A percentile compares a stretch with the other conserved stretches of the same genome.
These are phyloP conservation scores for Phytophthora pluvialis DNA, from an alignment of 352 stramenopile species.

Conservation along the genomic window DNA sequence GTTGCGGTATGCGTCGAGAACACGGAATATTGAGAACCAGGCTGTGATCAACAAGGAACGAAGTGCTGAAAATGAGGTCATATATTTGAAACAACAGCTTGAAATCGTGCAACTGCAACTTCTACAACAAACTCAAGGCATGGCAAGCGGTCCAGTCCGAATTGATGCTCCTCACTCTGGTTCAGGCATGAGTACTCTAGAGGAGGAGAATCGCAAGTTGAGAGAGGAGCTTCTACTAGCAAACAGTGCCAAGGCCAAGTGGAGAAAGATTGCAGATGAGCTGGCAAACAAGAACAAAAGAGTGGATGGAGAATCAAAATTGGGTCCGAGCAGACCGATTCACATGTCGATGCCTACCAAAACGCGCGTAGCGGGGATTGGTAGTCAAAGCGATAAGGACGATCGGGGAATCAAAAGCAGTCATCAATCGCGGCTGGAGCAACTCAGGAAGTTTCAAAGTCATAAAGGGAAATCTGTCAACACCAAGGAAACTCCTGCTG, in stretches of 20 bases:
- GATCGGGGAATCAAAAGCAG: conserved; percentile 55
- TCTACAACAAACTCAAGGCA: conserved; percentile 41
- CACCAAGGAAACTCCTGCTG: conserved; percentile 49
- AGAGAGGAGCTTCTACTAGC: conserved; percentile 29
- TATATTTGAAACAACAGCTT: conserved; percentile 71
- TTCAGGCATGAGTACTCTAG: conserved; percentile 1
- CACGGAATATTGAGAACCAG: conserved; percentile 99
- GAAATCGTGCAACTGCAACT: conserved; percentile 71
- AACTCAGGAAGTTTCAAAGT: conserved; percentile 60
- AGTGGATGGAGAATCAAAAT: conserved; percentile 33
- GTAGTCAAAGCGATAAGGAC: conserved; percentile 32
- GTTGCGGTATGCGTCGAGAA: conserved; percentile 94
- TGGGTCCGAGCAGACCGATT: conserved; percentile 39
- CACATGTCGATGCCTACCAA: conserved; percentile 36
- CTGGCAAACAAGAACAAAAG: conserved; percentile 35
- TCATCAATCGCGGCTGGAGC: conserved; percentile 63
- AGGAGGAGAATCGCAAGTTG: conserved; percentile 51
- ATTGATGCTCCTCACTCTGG: neutral
- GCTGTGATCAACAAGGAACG: conserved; percentile 97
- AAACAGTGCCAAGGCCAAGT: conserved; percentile 67
- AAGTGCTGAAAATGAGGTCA: conserved; percentile 85
- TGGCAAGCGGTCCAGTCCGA: neutral
- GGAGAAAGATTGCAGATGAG: conserved; percentile 65
- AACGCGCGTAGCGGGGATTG: neutral
- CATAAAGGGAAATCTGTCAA: conserved; percentile 53